Evolutionary conservation across 2,329 filamentous ascomycete species (phyloP).

Genomic region (Aspergillus uvarum): DNA sequence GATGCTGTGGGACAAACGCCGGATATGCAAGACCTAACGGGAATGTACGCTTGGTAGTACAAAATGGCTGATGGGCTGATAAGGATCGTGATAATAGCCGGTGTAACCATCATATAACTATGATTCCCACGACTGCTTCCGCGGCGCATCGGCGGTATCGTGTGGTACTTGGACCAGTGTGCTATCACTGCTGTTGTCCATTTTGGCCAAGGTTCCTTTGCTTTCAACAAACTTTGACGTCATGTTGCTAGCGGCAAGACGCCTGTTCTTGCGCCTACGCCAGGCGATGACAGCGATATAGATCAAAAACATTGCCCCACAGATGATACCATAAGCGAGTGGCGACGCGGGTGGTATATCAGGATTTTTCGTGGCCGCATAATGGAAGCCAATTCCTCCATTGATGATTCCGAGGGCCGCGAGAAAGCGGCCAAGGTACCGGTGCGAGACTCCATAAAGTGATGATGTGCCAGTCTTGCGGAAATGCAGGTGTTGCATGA

Average conservation of each 20-base stretch:
- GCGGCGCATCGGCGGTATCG: conserved; percentile 1
- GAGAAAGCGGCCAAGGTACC: conserved; percentile 53
- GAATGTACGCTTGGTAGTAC: conserved; percentile 8
- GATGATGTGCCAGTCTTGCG: conserved; percentile 47
- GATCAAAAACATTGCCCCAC: conserved; percentile 47
- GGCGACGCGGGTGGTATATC: conserved; percentile 32
- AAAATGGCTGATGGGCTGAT: conserved; percentile 4
- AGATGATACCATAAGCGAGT: conserved; percentile 52
- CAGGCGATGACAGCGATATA: conserved; percentile 33
- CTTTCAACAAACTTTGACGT: neutral
- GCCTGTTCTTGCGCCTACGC: conserved; percentile 3
- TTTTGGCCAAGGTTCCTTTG: neutral
- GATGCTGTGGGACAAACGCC: conserved; percentile 9
- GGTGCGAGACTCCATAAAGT: conserved; percentile 48
- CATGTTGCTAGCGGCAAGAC: neutral
- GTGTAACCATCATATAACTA: conserved; percentile 4
- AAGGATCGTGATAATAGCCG: conserved; percentile 10
- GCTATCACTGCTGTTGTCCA: conserved; percentile 4
- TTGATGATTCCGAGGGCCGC: conserved; percentile 55
- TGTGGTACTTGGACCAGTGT: conserved; percentile 1
- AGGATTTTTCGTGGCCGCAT: conserved; percentile 42
- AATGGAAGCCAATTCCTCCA: conserved; percentile 52
- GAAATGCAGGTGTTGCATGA: conserved; percentile 51
- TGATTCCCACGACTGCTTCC: conserved; percentile 9
- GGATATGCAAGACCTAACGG: conserved; percentile 10